phyloP scores from a whole-genome alignment of 2,329 filamentous ascomycete species.

The Colletotrichum cereale region DNA sequence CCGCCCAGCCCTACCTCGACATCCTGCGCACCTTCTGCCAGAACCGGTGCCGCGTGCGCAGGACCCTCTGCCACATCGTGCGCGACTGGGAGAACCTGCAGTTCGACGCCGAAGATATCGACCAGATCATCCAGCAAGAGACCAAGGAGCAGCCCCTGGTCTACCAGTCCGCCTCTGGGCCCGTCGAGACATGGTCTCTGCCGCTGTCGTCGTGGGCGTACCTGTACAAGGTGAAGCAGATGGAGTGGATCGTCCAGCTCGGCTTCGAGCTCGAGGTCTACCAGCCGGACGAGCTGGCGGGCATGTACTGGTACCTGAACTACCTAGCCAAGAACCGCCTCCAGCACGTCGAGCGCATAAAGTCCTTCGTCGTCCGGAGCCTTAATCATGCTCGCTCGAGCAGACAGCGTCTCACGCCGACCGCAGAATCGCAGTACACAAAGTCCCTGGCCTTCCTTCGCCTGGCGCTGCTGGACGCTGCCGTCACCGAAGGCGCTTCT shows the following conservation, averaged over 20 bases:
- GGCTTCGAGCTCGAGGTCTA: constrained; percentile 96
- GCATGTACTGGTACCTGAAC: constrained; percentile 93
- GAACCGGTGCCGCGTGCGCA: constrained; percentile 89
- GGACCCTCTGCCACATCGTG: constrained; percentile 87
- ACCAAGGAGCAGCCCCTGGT: constrained; percentile 71
- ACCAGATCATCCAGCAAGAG: constrained; percentile 73
- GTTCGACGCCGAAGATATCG: constrained; percentile 82
- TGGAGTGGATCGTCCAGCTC: constrained; percentile 89
- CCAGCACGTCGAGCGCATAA: constrained; percentile 80
- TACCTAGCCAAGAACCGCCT: constrained; percentile 77
- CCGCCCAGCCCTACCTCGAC: constrained; percentile 82
- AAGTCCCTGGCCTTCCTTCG: constrained; percentile 68
- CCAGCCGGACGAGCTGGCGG: constrained; percentile 83
- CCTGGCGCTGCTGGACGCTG: constrained; percentile 72
- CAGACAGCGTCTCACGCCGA: constrained; percentile 44
- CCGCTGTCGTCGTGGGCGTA: constrained; percentile 91
- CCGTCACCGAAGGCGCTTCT: constrained; percentile 70
- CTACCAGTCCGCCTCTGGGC: constrained; percentile 55
- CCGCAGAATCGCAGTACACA: constrained; percentile 58
- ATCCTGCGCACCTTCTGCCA: constrained; percentile 87
- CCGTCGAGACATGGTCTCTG: constrained; percentile 71
- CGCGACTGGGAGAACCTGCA: constrained; percentile 88
- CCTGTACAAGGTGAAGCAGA: constrained; percentile 88
- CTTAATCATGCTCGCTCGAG: constrained; percentile 47
- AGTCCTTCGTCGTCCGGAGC: constrained; percentile 68